Evolutionary conservation across 2,329 filamentous ascomycete genomes (phyloP).

Genomic region (Phialophora expanda): DNA sequence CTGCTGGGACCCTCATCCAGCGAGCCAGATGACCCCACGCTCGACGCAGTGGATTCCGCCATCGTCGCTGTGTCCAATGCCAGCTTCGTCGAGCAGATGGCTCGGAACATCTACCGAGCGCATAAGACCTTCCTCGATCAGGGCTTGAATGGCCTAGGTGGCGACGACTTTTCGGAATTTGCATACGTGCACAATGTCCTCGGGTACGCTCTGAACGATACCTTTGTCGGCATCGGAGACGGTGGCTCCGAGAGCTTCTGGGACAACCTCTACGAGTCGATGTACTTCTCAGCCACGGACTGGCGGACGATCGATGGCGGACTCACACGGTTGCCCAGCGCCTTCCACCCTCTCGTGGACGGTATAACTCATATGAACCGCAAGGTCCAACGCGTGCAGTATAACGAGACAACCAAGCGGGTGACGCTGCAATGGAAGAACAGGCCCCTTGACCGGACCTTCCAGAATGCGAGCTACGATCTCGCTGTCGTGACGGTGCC

Average conservation of each 20-base stretch:
- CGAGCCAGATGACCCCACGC: constrained; percentile 20
- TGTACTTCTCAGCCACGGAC: constrained; percentile 64
- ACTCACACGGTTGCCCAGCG: constrained; percentile 62
- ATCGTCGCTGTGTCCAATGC: constrained; percentile 24
- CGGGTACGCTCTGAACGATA: constrained; percentile 58
- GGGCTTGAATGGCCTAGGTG: constrained; percentile 48
- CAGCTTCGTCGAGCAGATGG: constrained; percentile 29
- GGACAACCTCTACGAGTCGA: constrained; percentile 59
- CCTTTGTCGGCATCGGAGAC: constrained; percentile 52
- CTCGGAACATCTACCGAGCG: constrained; percentile 50
- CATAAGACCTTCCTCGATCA: constrained; percentile 60
- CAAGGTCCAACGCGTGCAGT: constrained; percentile 63
- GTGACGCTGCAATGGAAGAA: constrained; percentile 64
- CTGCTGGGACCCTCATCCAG: constrained; percentile 39
- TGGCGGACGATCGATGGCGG: constrained; percentile 71
- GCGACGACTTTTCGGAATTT: constrained; percentile 68
- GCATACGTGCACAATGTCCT: constrained; percentile 62
- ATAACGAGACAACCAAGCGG: constrained; percentile 56
- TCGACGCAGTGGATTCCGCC: constrained; percentile 14
- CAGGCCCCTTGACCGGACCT: constrained; percentile 45
- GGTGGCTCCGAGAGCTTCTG: constrained; percentile 51
- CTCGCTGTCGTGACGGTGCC: constrained; percentile 70
- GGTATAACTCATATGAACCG: constrained; percentile 62
- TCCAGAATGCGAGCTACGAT: constrained; percentile 62
- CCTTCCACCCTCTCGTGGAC: constrained; percentile 67